Evolutionary conservation across 768 basidiomycete species (phyloP), one percentile per base, ranked within the genome.

Genomic region (Agaricus subrufescens): DNA sequence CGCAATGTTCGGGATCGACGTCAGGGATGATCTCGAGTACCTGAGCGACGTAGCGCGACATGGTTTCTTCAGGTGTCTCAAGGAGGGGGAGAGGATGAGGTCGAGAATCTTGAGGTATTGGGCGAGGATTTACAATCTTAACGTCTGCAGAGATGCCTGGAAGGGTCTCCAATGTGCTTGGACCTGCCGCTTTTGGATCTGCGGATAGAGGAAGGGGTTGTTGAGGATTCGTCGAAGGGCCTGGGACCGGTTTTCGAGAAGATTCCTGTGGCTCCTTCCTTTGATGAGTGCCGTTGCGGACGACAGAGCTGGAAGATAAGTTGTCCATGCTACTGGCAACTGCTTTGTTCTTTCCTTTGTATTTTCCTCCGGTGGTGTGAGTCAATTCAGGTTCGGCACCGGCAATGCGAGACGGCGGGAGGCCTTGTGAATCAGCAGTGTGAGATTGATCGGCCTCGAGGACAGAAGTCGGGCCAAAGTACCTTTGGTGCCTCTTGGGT

Each of bases 11-110:
- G 0, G 84, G 82, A 23, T 79, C 74, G 25, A 89, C 85, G 61
- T 90, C 86, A 0, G 89, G 89, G 11, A 90, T 66, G 45, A 91
- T 79, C 62, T 89, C 86, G 38, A 87, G 71, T 30, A 89, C 74
- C 42, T 75, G 81, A 1, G 79, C 75, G 30, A 86, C 55, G 44
- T 54, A 34, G 31, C 46, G 9, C 43, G 63, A 58, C 31, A 50
- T 45, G n/a, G 60, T 56, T 45, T 68, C 63, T 40, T 47, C 38
- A 12, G 43, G 43, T 19, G 57, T 9, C 50, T 57, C 52, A 12
- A 48, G 44, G 29, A 55, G 53, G 3, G 56, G 56, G 42, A 9
- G 31, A 37, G 54, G 50, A 19, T 26, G 12, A 15, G 48, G 61
- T 52, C 51, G 58, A 43, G 58, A 59, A 44, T 56, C 57, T 19